Evolutionary conservation across 805 yeast species (phyloP).

Genomic region (Ogataea nakhonphanomensis): DNA sequence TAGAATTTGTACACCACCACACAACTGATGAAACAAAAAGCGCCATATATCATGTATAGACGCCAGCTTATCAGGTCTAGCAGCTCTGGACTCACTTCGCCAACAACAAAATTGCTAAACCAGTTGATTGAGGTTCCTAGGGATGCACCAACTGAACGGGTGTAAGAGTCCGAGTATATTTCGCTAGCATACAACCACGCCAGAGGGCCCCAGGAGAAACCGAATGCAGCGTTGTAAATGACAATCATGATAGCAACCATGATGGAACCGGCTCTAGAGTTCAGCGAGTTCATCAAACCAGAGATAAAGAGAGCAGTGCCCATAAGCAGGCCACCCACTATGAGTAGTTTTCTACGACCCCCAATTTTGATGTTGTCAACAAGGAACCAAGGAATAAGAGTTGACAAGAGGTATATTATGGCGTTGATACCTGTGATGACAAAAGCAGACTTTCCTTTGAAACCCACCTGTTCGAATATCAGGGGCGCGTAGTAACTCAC

Average conservation of each 20-base stretch:
- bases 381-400: slow-evolving; percentile 85
- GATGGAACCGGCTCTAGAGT: slow-evolving; percentile 55
- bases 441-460: slow-evolving; percentile 79
- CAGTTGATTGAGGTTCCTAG: slow-evolving; percentile 86
- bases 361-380: slow-evolving; percentile 63
- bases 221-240: slow-evolving; percentile 77
- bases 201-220: slow-evolving; percentile 87
- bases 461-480: slow-evolving; percentile 89
- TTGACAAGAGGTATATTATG: slow-evolving; percentile 54
- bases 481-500: slow-evolving; percentile 87
- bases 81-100: slow-evolving; percentile 84
- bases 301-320: slow-evolving; percentile 60
- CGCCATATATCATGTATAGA: slow-evolving; percentile 74
- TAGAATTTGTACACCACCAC: slow-evolving; percentile 45
- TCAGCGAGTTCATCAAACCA: slow-evolving; percentile 54
- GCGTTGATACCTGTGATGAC: slow-evolving; percentile 82
- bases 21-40: slow-evolving; percentile 50
- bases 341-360: slow-evolving; percentile 73
- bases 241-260: slow-evolving; percentile 72
- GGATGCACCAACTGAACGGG: slow-evolving; percentile 85
- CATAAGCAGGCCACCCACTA: slow-evolving; percentile 76
- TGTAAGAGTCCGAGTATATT: slow-evolving; percentile 66
- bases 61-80: slow-evolving; percentile 76
- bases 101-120: slow-evolving; percentile 86
- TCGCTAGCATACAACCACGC: slow-evolving; percentile 87